Conservation (phyloP, 1,139 yeast species). For the Yamadazyma blattariae region DNA sequence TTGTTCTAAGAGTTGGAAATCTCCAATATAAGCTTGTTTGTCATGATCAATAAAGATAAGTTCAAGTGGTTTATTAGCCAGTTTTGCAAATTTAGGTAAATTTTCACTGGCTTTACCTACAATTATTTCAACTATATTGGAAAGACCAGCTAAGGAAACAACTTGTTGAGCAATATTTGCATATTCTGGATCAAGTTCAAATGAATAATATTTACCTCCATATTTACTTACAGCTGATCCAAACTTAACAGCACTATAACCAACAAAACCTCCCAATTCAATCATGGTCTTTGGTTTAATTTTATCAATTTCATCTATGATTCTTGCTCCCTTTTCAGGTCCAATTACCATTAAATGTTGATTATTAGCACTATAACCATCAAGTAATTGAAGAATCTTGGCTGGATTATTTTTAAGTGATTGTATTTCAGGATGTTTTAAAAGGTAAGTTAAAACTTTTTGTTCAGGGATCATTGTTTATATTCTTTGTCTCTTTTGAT, state of each 20-base stretch:
- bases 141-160: constrained; percentile 37
- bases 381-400: too few species aligned
- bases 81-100: constrained; percentile 24
- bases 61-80: constrained; percentile 19
- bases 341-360: constrained; percentile 34
- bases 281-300: constrained; percentile 30
- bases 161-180: constrained; percentile 32
- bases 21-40: constrained; percentile 39
- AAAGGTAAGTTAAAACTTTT: too few species aligned
- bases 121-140: constrained; percentile 28
- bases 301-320: constrained; percentile 23
- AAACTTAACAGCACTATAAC: constrained; percentile 42
- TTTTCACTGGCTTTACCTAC: constrained; percentile 35
- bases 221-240: constrained; percentile 22
- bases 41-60: constrained; percentile 43
- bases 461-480: too few species aligned
- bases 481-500: too few species aligned
- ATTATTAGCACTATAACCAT: constrained; percentile 18
- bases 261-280: constrained; percentile 45
- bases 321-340: constrained; percentile 27
- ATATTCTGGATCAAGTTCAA: constrained; percentile 32
- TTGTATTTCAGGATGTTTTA: too few species aligned
- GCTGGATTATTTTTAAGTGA: too few species aligned
- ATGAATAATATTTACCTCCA: constrained; percentile 33
- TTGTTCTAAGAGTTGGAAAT: constrained; percentile 41